Evolutionary conservation across 2,329 filamentous ascomycete genomes (phyloP).

Genomic region (Trichoderma brevicompactum): DNA sequence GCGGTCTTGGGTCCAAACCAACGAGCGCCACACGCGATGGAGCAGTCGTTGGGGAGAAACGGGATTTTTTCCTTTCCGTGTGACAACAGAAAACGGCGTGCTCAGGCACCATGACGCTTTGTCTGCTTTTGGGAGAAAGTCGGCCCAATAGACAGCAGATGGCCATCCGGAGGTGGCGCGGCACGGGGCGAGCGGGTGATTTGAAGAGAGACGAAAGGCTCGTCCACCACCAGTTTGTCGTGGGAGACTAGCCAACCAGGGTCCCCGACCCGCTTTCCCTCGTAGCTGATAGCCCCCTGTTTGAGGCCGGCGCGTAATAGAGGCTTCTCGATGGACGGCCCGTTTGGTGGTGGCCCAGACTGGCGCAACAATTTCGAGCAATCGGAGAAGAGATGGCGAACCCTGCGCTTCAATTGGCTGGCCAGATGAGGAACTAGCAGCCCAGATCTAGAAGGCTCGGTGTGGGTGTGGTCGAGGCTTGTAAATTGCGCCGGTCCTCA

Average conservation of each 20-base stretch:
- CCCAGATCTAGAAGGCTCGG: constrained; percentile 32
- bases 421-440: constrained; percentile 31
- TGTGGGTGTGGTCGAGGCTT: constrained; percentile 20
- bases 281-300: constrained; percentile 44
- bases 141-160: constrained; percentile 20
- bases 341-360: constrained; percentile 39
- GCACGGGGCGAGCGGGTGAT: constrained; percentile 39
- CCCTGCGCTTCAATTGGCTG: constrained; percentile 49
- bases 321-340: constrained; percentile 53
- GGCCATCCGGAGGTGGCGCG: constrained; percentile 41
- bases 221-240: constrained; percentile 27
- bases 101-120: constrained; percentile 14
- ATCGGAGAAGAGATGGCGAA: constrained; percentile 50
- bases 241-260: constrained; percentile 29
- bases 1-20: constrained; percentile 5
- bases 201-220: constrained; percentile 27
- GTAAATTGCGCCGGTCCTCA: constrained; percentile 19
- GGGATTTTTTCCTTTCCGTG: constrained; percentile 14
- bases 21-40: constrained; percentile 14
- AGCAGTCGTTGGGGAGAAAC: background rate
- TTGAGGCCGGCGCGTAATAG: constrained; percentile 56
- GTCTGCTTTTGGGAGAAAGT: constrained; percentile 20
- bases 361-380: constrained; percentile 50
- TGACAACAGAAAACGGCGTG: constrained; percentile 15
- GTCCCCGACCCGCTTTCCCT: constrained; percentile 22